These are phyloP conservation scores for Spirogloea muscicola DNA, from an alignment of 139 green algal species.

Conservation along the genomic window DNA sequence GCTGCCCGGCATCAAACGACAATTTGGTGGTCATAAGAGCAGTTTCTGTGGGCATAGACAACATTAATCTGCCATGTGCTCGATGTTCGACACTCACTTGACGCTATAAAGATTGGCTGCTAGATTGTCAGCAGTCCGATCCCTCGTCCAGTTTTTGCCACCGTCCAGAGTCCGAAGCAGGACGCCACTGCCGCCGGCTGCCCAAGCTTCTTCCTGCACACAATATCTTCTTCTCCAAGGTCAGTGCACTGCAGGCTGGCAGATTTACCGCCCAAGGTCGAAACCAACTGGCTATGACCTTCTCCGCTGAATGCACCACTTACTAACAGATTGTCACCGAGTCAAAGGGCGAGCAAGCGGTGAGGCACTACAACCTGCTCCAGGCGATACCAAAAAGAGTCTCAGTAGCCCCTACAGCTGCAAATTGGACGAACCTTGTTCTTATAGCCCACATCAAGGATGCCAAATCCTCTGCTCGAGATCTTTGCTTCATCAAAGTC, in stretches of 20 bases:
- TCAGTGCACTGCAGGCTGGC: background rate
- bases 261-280: background rate
- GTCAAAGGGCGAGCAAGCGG: background rate
- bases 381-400: too few relatives aligned
- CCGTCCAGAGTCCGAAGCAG: constrained; percentile 86
- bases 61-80: background rate
- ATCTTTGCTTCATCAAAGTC: constrained; percentile 75
- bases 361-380: too few relatives aligned
- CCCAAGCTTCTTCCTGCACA: constrained; percentile 64
- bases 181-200: constrained; percentile 84
- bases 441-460: constrained; percentile 84
- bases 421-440: background rate
- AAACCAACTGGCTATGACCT: background rate
- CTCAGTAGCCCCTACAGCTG: too few relatives aligned
- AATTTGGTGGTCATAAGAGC: too few relatives aligned
- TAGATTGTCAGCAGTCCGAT: constrained; percentile 74
- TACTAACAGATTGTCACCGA: background rate
- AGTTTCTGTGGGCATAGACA: too few relatives aligned
- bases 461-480: constrained; percentile 85
- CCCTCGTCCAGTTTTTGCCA: constrained; percentile 91
- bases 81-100: constrained; percentile 60
- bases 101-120: constrained; percentile 97
- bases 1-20: too few relatives aligned
- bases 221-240: background rate
- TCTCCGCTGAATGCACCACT: background rate